Base-by-base conservation (phyloP, 805 yeast genomes). In the Wickerhamia fluorescens region DNA sequence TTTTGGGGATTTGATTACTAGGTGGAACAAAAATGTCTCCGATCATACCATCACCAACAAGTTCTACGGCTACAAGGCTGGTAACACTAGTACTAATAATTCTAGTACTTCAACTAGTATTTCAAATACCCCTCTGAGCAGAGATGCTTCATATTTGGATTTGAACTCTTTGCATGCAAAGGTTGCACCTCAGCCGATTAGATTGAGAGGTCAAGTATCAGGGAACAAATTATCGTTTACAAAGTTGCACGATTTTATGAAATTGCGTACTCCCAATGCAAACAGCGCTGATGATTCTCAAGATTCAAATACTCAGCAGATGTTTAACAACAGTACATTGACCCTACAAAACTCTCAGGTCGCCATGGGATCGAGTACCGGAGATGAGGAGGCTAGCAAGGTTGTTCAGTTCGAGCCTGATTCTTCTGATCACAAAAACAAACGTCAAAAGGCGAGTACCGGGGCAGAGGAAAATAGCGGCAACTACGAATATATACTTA, bases 1-100 rank as follows among this genome's bases (percentile, higher is more conserved):
- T 41, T 78, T 76, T 37, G 58, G 64, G 23, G 65, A 69, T 15
- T 51, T 56, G 44, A 38, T 73, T 1, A 50, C 58, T 28, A 58
- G 60, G 30, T 76, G 82, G 82, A 60, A 60, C 29, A 39, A 35
- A 23, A 44, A 36, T 12, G 32, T 34, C 6, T 40, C 47, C 3
- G 52, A 45, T 17, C 37, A 30, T 9, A 39, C 38, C n/a, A 24
- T 15, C 20, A 23, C 11, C 11, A 31, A 10, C 14, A 22, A 14
- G 10, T 17, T 26, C 14, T 6, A 25, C 13, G 25, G 23, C 11
- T 23, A 12, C 25, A 22, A 28, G 14, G n/a, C 11, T 8, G 25
- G 22, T 21, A 20, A n/a, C 8, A 16, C 30, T 20, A 14, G 23
- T 14, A 16, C 19, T 2, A 10, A 25, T 9, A 21, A 23, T 26